These are phyloP conservation scores for Podila verticillata DNA, from an alignment of 192 early-diverging fungal genomes.

Conservation along the genomic window DNA sequence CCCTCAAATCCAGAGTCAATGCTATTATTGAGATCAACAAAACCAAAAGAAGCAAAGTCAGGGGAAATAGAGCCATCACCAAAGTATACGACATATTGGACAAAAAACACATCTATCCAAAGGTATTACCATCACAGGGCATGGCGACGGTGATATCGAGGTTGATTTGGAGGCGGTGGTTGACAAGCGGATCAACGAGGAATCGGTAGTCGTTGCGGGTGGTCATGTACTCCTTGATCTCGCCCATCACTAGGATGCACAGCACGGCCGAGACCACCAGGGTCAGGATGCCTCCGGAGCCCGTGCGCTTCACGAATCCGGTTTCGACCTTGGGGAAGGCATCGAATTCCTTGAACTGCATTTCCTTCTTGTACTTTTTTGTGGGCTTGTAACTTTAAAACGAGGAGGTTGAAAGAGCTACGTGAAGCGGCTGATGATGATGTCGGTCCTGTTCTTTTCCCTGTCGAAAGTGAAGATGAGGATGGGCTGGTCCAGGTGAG, in stretches of 20 bases:
- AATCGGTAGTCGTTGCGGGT: slow-evolving; percentile 81
- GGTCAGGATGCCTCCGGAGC: slow-evolving; percentile 80
- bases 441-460: too few species aligned
- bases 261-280: slow-evolving; percentile 74
- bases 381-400: background rate
- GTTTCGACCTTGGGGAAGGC: slow-evolving; percentile 92
- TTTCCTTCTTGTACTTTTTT: slow-evolving; percentile 1
- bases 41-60: background rate
- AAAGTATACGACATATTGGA: background rate
- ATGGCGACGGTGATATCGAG: slow-evolving; percentile 89
- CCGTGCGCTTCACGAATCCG: slow-evolving; percentile 76
- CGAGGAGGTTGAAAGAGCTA: background rate
- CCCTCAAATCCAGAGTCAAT: slow-evolving; percentile 73
- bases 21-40: slow-evolving; percentile 42
- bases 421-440: too few species aligned
- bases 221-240: slow-evolving; percentile 73
- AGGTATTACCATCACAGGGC: slow-evolving; percentile 71
- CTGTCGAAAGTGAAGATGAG: too few species aligned
- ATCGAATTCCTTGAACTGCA: slow-evolving; percentile 68
- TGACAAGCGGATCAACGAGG: slow-evolving; percentile 74
- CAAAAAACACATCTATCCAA: background rate
- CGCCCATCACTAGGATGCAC: slow-evolving; percentile 71
- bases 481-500: too few species aligned
- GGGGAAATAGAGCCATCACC: background rate
- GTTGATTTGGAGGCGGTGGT: slow-evolving; percentile 80